Base-by-base conservation (phyloP, 2,329 filamentous ascomycete species). In the Zalaria obscura region DNA sequence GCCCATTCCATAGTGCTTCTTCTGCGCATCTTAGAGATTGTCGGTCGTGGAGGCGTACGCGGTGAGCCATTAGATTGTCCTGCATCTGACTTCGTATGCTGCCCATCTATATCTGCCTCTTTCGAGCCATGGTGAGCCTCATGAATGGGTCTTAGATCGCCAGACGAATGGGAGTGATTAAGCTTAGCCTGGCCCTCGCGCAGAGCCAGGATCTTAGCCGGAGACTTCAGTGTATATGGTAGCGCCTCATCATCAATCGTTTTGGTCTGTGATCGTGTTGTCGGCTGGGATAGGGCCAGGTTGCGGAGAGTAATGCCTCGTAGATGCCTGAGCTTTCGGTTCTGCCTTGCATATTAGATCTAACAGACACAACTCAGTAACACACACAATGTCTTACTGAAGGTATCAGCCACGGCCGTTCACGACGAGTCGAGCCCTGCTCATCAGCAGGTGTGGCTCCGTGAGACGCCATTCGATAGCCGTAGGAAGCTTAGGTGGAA, bases 231-330 rank as follows among this genome's bases (percentile, higher is more conserved):
- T 5, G 72, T 65, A 50, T 79, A 79, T 28, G 85, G 75, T 29
- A 81, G 73, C 28, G 78, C 80, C 52, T 88, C 75, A 52, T 80
- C 88, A 62, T 89, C 83, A 53, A 82, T 80, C 33, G 84, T 81
- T 60, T 71, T 73, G 9, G 68, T 65, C 40, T 69, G 69, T 32
- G 57, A 48, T 45, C 71, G 54, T 2, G 40, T 38, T 48, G 67
- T 65, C 44, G 68, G 65, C 47, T 67, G 68, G 25, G 67, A 68
- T 50, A 94, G 78, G 47, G 77, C 78, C 35, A 95, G 69, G 60
- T 95, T 95, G 44, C 89, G 84, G 40, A 95, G 66, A 42, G 83
- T 89, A 51, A 96, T 76, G 50, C 85, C 86, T 53, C 84, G 80
- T 4, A 95, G 73, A 66, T 95, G 88, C 41, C 89, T 79, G 40